Evolutionary conservation across 495 filamentous ascomycete species (phyloP).

Genomic region (Jackrogersella minutella): DNA sequence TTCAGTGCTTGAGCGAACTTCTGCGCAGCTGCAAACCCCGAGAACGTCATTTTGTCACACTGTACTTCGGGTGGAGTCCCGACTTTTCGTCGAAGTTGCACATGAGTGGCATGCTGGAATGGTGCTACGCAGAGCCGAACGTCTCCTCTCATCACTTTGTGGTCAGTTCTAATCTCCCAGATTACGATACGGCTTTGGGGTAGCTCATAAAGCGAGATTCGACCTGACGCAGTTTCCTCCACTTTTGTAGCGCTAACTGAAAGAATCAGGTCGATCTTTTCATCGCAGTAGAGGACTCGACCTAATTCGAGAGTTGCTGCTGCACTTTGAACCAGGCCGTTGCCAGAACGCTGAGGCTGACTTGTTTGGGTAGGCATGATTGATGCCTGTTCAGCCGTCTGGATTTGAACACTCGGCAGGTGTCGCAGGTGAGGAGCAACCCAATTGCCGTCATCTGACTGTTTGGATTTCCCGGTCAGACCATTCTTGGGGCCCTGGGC

Average conservation of each 20-base stretch:
- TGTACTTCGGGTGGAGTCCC: not conserved
- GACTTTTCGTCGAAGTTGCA: conserved; percentile 7
- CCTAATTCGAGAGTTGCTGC: not conserved
- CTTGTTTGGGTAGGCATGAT: not conserved
- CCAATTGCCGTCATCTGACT: not conserved
- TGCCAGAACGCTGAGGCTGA: not conserved
- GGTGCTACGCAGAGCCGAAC: conserved; percentile 12
- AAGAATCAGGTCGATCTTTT: not conserved
- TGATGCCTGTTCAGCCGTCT: not conserved
- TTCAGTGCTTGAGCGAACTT: not conserved
- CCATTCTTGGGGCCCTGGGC: too few relatives aligned
- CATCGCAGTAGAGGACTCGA: not conserved
- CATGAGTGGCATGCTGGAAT: not conserved
- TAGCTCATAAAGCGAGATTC: conserved; percentile 4
- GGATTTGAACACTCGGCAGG: too few relatives aligned
- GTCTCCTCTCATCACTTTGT: conserved; percentile 10
- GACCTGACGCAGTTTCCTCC: not conserved
- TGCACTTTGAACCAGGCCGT: not conserved
- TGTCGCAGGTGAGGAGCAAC: not conserved
- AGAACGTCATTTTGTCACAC: not conserved
- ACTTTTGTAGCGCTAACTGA: not conserved
- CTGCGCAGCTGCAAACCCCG: not conserved
- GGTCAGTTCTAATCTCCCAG: conserved; percentile 8
- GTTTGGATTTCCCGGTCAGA: not conserved
- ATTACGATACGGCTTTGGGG: not conserved